Evolutionary conservation across 768 basidiomycete genomes (phyloP).

Genomic region (Pilatotrama ljubarskyi): DNA sequence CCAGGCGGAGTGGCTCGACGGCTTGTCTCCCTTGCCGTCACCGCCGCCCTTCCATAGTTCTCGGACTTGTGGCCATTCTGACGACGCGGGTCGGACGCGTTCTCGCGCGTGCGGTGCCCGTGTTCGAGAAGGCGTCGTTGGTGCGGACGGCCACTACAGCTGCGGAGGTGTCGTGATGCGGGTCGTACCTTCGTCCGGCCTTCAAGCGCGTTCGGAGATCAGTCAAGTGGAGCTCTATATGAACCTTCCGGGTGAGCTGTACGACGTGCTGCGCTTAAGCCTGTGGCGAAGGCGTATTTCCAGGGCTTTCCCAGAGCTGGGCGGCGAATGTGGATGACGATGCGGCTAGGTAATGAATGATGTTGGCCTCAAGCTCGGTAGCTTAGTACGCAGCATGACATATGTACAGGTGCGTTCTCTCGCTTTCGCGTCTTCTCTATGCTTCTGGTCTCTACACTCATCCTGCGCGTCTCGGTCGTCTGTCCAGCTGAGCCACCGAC

Average conservation of each 20-base stretch:
- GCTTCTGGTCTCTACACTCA: not conserved
- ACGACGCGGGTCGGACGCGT: no score
- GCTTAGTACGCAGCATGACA: not conserved
- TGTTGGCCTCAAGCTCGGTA: not conserved
- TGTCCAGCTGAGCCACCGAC: not conserved
- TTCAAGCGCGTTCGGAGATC: constrained; percentile 2
- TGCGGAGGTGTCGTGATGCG: not conserved
- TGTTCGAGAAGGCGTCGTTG: no score
- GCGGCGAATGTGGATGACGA: not conserved
- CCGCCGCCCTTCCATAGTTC: not conserved
- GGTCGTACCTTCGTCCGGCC: not conserved
- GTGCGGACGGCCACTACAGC: no score
- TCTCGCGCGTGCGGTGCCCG: no score
- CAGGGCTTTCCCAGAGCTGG: not conserved
- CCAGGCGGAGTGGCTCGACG: not conserved
- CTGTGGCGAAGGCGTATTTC: not conserved
- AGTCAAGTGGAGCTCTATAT: not conserved
- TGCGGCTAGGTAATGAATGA: not conserved
- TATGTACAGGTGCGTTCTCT: not conserved
- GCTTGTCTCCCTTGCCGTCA: not conserved
- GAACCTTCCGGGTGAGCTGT: not conserved
- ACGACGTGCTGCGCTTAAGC: not conserved
- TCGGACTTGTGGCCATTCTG: not conserved
- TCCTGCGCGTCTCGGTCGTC: not conserved
- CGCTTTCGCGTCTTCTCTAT: not conserved